Conservation (phyloP, 768 basidiomycete genomes). For the Termitomyces sp. region DNA sequence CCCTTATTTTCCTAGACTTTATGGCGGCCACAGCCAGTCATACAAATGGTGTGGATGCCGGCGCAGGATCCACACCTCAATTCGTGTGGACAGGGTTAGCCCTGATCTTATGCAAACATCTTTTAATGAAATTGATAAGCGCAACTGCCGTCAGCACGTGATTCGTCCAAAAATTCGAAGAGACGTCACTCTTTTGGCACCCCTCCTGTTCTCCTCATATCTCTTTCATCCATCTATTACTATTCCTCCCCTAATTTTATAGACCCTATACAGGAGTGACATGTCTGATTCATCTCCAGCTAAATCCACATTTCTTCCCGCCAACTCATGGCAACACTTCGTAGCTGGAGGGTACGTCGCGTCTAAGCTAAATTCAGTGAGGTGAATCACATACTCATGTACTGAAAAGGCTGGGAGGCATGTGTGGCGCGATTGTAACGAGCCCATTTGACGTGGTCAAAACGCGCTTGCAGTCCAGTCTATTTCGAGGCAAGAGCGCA, state of each 20-base stretch:
- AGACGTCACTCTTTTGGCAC: background rate
- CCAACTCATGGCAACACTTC: conserved; percentile 83
- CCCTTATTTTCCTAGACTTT: too few relatives aligned
- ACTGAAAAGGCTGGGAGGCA: conserved; percentile 78
- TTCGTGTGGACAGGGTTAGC: background rate
- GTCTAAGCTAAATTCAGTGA: background rate
- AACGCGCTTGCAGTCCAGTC: conserved; percentile 89
- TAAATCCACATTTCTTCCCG: conserved; percentile 44
- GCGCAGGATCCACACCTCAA: too few relatives aligned
- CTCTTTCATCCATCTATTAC: background rate
- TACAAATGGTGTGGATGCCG: too few relatives aligned
- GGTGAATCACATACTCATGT: background rate
- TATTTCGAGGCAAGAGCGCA: conserved; percentile 54
- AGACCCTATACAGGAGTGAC: conserved; percentile 4
- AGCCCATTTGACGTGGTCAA: conserved; percentile 98
- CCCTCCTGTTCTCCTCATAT: background rate
- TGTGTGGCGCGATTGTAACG: conserved; percentile 96
- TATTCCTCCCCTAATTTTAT: background rate
- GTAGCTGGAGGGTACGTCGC: conserved; percentile 78
- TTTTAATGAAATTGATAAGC: too few relatives aligned
- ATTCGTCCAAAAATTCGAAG: conserved; percentile 11
- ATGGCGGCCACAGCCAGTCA: too few relatives aligned
- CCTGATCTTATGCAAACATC: too few relatives aligned
- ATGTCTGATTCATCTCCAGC: conserved; percentile 28
- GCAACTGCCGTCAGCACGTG: conserved; percentile 7